A percentile compares a stretch with the other conserved stretches of the same genome.
Evolutionary conservation across 1,139 yeast species (phyloP).

Genomic region (Taphrina confusa): DNA sequence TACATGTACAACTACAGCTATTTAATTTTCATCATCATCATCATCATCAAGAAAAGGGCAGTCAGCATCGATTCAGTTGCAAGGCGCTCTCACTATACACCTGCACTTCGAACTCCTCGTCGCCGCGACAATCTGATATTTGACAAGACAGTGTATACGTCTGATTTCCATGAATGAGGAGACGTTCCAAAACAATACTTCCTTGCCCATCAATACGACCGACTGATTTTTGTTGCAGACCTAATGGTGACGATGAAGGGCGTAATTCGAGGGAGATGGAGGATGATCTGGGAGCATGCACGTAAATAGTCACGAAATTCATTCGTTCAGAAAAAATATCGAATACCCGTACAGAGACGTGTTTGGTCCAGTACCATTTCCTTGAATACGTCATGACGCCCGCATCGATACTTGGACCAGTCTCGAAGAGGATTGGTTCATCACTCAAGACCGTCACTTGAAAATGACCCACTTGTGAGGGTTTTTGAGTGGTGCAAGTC

Average conservation of each 20-base stretch:
- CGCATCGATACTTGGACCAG: background rate
- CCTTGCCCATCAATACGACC: background rate
- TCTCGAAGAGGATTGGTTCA: background rate
- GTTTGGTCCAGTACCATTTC: constrained; percentile 1
- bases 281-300: background rate
- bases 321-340: background rate
- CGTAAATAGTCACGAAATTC: constrained; percentile 8
- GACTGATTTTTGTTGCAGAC: background rate
- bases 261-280: background rate
- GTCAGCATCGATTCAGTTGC: background rate
- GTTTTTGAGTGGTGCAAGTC: constrained; percentile 35
- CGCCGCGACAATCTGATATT: background rate
- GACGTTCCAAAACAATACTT: background rate
- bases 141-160: background rate
- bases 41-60: background rate
- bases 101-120: constrained; percentile 9
- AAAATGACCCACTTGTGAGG: constrained; percentile 36
- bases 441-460: constrained; percentile 18
- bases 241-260: background rate
- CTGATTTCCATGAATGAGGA: background rate
- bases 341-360: background rate
- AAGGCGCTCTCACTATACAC: constrained; percentile 10
- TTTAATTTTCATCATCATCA: too few relatives aligned
- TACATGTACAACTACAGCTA: too few relatives aligned
- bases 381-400: background rate